Evolutionary conservation across 202 grass and related monocot genomes (phyloP), one percentile per base, ranked within the genome.

Genomic region (Brachypodium distachyon): DNA sequence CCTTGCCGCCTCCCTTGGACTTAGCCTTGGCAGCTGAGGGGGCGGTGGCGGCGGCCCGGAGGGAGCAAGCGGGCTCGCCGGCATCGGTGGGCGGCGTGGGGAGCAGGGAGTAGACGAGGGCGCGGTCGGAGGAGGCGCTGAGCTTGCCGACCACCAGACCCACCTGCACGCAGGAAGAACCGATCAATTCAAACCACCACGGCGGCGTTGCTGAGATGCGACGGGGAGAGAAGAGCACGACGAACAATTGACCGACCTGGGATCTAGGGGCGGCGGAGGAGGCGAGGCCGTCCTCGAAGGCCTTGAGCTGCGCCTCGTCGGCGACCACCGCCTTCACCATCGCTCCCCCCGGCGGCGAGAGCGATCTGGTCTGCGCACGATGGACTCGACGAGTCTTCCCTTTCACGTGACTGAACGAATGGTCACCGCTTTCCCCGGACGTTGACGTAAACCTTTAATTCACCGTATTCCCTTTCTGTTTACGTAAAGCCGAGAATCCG

Each of bases 121-220:
- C 90, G 40, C 91, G 83, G 70, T 91, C 83, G 52, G 94, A 88
- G 76, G 81, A 78, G 14, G 75, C 61, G 70, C 78, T 93, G 82
- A 97, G 76, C 80, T 97, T 93, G 11, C 94, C 94, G 48, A 97
- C 86, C 32, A 91, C 74, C 78, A 97, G 75, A n/a, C 94, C 94
- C 12, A 93, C 88, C 88, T 96, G 49, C 9, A 16, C 10, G 49
- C 17, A 26, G 37, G 17, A 43, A 85, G 33, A 19, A 27, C 46
- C 37, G 46, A 19, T 36, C 12, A 23, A 27, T 28, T 9, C 55
- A 50, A 76, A 34, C 9, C 38, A 21, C 33, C 18, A 39, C 19
- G 12, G 61, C 19, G 36, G 12, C 61, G 3, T 61, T 70, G 67
- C 11, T 37, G n/a, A 67, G 34, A 68, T 59, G 44, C 42, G 31